These are phyloP conservation scores for Galerina sulciceps DNA, from an alignment of 768 basidiomycete genomes.

Conservation along the genomic window DNA sequence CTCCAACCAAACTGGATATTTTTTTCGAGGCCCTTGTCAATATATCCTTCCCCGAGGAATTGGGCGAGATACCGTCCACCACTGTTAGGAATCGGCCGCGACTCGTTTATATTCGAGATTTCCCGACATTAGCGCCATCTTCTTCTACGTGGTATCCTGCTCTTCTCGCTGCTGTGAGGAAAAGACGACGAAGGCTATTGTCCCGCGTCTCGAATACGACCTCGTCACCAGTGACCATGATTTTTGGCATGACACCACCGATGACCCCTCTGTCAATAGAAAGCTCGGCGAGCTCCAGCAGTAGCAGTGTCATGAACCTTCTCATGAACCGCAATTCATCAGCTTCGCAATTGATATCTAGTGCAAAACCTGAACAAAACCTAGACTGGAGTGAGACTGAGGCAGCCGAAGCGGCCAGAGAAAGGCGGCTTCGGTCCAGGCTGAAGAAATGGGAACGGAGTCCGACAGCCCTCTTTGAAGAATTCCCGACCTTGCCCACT, in stretches of 20 bases:
- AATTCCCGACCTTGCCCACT: constrained; percentile 59
- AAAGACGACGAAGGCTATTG: constrained; percentile 70
- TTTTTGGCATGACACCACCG: constrained; percentile 87
- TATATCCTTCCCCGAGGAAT: constrained; percentile 26
- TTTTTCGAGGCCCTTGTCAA: constrained; percentile 85
- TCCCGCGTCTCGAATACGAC: constrained; percentile 64
- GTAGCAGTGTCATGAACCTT: constrained; percentile 45
- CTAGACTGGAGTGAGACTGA: constrained; percentile 71
- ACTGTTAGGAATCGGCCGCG: constrained; percentile 49
- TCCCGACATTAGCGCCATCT: constrained; percentile 72
- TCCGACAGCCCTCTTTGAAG: constrained; percentile 60
- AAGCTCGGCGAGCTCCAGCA: constrained; percentile 31
- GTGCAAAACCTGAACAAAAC: constrained; percentile 32
- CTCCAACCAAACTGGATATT: constrained; percentile 61
- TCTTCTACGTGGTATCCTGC: constrained; percentile 82
- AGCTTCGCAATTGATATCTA: constrained; percentile 30
- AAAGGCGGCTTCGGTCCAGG: constrained; percentile 72
- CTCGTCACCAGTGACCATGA: constrained; percentile 74
- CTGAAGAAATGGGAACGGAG: constrained; percentile 77
- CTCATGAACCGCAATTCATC: constrained; percentile 47
- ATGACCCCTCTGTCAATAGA: constrained; percentile 52
- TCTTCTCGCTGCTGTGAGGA: constrained; percentile 77
- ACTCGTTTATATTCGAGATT: constrained; percentile 85
- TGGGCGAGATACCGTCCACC: constrained; percentile 3
- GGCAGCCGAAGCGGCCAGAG: constrained; percentile 65